Percentiles rank a stretch among this genome's conserved stretches.
These are phyloP conservation scores for Desmodesmus armatus DNA, from an alignment of 139 green algal species.

Conservation along the genomic window DNA sequence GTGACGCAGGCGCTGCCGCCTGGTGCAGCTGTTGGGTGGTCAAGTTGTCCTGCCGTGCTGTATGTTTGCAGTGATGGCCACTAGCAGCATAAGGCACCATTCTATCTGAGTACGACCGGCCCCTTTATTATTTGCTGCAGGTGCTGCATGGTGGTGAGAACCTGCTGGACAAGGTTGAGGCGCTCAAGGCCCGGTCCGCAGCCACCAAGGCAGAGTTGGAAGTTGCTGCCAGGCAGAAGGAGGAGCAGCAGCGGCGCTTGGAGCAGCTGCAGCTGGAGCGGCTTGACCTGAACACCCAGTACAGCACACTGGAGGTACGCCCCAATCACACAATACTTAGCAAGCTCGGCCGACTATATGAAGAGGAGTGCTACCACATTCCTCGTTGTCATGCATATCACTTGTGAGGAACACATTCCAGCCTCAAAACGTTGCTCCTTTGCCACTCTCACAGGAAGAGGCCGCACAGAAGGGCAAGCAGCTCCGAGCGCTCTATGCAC, in stretches of 20 bases:
- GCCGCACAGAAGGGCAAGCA: conserved; percentile 64
- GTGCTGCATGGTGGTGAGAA: conserved; percentile 59
- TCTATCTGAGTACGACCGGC: background rate
- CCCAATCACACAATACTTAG: too few species aligned
- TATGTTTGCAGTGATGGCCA: too few species aligned
- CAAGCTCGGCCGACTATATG: too few species aligned
- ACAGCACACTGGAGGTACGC: conserved; percentile 62
- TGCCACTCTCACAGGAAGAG: conserved; percentile 39
- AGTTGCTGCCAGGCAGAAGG: conserved; percentile 54
- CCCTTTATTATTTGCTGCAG: conserved; percentile 23
- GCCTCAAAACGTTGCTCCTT: background rate
- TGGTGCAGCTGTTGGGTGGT: too few species aligned
- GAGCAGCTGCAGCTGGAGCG: conserved; percentile 58
- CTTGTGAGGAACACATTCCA: too few species aligned
- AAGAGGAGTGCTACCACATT: too few species aligned
- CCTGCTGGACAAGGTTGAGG: conserved; percentile 66
- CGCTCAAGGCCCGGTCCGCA: conserved; percentile 70
- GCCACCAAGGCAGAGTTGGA: conserved; percentile 71
- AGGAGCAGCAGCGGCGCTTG: conserved; percentile 64
- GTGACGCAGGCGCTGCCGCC: too few species aligned
- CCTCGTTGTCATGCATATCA: too few species aligned
- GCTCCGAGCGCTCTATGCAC: conserved; percentile 76
- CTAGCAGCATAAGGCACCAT: too few species aligned
- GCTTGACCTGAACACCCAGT: conserved; percentile 59
- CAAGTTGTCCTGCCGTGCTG: too few species aligned